phyloP scores from a whole-genome alignment of 225 moss, liverwort and hornwort species.

The Sphagnum contortum region DNA sequence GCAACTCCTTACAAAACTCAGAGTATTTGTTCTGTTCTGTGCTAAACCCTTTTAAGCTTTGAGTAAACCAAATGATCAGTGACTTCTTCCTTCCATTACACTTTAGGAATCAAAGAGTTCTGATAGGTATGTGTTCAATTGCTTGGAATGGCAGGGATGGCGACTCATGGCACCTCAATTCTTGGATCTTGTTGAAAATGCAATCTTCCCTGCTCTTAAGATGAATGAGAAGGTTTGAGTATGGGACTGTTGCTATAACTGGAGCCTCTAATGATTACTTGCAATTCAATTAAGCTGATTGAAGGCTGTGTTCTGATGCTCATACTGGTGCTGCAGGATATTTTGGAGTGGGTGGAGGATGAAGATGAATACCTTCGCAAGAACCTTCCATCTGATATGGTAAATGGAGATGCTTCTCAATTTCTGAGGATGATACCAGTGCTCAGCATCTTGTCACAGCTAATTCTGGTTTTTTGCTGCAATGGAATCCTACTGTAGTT shows the following conservation, averaged over 20 bases:
- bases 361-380: conserved; percentile 51
- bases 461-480: no score
- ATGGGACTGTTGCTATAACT: background rate
- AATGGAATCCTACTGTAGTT: conserved; percentile 6
- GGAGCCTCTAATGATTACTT: no score
- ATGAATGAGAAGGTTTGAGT: conserved; percentile 46
- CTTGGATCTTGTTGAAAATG: conserved; percentile 41
- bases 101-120: no score
- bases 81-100: no score
- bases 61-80: no score
- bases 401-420: conserved; percentile 2
- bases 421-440: no score
- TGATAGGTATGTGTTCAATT: no score
- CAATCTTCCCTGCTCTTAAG: conserved; percentile 50
- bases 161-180: conserved; percentile 44
- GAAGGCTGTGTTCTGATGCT: background rate
- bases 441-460: no score
- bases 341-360: conserved; percentile 44
- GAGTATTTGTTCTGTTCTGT: no score
- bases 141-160: conserved; percentile 17
- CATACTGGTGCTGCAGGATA: conserved; percentile 26
- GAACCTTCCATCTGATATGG: conserved; percentile 42
- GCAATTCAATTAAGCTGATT: background rate
- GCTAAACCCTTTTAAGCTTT: no score
- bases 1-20: no score